Evolutionary conservation across 192 early-diverging fungal genomes (phyloP).

Genomic region (Rhizoclosmatium sp.): DNA sequence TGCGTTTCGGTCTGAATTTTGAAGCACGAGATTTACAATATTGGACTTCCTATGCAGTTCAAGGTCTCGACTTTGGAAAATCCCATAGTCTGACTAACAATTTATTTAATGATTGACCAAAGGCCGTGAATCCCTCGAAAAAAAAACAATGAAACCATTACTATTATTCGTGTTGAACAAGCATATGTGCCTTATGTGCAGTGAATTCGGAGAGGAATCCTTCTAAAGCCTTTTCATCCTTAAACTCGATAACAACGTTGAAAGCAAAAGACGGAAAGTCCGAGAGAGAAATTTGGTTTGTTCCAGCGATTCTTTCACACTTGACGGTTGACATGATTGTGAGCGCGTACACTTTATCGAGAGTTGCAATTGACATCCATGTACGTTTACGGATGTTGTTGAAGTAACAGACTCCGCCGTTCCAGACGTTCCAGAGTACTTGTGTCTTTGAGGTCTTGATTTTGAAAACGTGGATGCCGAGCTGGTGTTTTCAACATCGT

Average conservation of each 20-base stretch:
- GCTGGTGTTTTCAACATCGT: not conserved
- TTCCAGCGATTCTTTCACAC: not conserved
- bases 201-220: not conserved
- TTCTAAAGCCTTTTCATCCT: not conserved
- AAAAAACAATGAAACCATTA: no score
- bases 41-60: no score
- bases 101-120: no score
- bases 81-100: no score
- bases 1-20: no score
- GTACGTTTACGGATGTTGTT: not conserved
- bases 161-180: not conserved
- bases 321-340: not conserved
- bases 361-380: not conserved
- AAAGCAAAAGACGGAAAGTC: not conserved
- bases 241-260: not conserved
- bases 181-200: not conserved
- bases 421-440: constrained; percentile 3
- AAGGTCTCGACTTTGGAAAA: no score
- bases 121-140: no score
- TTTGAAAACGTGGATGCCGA: constrained; percentile 13
- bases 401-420: constrained; percentile 6
- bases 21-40: no score
- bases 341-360: not conserved
- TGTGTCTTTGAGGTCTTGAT: not conserved
- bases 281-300: not conserved